phyloP scores from a whole-genome alignment of 257 asterid species.

The Nicotiana undulata region DNA sequence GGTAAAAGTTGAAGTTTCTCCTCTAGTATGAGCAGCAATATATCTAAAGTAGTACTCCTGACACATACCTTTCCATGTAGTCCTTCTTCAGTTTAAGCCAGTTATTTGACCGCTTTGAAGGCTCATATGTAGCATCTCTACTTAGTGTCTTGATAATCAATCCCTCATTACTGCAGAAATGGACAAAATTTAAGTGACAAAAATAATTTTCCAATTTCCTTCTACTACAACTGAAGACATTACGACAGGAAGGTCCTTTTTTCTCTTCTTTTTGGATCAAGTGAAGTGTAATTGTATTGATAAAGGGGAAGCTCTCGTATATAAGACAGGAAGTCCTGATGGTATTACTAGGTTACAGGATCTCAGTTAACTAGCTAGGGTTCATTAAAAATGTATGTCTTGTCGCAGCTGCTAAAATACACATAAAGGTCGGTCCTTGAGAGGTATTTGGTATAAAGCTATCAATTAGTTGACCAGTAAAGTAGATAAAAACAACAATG shows the following conservation, averaged over 20 bases:
- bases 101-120: slow-evolving; percentile 79
- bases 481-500: background rate
- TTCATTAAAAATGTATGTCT: background rate
- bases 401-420: background rate
- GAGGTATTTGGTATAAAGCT: background rate
- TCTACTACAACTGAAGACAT: background rate
- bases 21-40: background rate
- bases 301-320: background rate
- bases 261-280: background rate
- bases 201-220: background rate
- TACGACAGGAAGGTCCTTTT: background rate
- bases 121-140: slow-evolving; percentile 92
- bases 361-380: background rate
- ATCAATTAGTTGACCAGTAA: background rate
- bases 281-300: background rate
- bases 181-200: background rate
- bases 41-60: slow-evolving; percentile 8
- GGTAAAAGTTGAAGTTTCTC: background rate
- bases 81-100: slow-evolving; percentile 95
- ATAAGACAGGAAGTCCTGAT: background rate
- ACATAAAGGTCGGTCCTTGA: background rate
- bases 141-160: slow-evolving; percentile 87
- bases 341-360: background rate
- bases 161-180: slow-evolving; percentile 71
- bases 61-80: slow-evolving; percentile 73